Percentiles rank a stretch among this genome's conserved stretches.
Evolutionary conservation across 176 grass and related monocot genomes (phyloP).

Genomic region (Aegilops tauschii): DNA sequence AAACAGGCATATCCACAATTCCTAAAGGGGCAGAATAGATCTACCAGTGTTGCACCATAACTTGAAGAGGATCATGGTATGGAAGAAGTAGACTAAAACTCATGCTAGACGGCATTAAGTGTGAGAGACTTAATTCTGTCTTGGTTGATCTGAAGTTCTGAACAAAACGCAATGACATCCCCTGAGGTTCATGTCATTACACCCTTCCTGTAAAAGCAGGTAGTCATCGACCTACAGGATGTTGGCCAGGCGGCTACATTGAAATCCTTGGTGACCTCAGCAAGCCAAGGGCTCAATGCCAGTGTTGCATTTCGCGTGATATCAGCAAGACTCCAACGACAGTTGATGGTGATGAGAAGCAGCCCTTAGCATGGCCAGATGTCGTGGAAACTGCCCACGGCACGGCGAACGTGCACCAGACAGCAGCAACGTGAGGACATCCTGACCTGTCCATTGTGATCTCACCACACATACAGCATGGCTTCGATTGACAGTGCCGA

Average conservation of each 20-base stretch:
- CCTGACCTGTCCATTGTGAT: neutral
- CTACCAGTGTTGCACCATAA: neutral
- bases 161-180: neutral
- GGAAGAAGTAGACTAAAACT: constrained; percentile 2
- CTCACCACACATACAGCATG: neutral
- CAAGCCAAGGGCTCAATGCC: neutral
- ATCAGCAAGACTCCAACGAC: neutral
- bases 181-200: neutral
- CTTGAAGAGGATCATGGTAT: neutral
- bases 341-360: neutral
- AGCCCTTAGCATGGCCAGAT: neutral
- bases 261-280: constrained; percentile 4
- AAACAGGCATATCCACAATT: neutral
- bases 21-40: neutral
- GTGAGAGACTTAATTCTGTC: neutral
- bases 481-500: neutral
- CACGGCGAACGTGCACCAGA: neutral
- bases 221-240: neutral
- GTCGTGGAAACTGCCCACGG: neutral
- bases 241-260: neutral
- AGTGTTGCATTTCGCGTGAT: neutral
- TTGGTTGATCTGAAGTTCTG: neutral
- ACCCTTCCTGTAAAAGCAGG: neutral
- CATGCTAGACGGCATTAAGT: neutral
- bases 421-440: neutral